phyloP scores from a whole-genome alignment of 176 grass and related monocot species.

The Luzula sylvatica region DNA sequence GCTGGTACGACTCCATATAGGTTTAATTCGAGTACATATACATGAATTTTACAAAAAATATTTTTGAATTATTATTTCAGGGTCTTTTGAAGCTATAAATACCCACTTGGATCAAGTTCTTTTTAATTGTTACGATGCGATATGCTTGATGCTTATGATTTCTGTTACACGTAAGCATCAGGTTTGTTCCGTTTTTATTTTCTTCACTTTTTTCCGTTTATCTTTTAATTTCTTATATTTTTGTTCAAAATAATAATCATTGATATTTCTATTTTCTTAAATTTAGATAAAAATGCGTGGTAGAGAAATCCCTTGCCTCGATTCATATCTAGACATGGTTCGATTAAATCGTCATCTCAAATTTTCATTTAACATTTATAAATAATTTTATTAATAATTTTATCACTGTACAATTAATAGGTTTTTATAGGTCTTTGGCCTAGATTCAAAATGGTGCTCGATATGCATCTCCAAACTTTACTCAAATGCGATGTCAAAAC shows the following conservation, averaged over 20 bases:
- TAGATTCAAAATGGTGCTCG: constrained; percentile 79
- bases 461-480: constrained; percentile 69
- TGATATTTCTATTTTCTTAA: constrained; percentile 19
- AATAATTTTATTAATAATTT: constrained; percentile 7
- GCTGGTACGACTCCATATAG: constrained; percentile 31
- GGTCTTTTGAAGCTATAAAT: constrained; percentile 69
- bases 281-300: constrained; percentile 76
- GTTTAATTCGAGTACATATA: constrained; percentile 8
- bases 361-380: not conserved
- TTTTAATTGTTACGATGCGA: constrained; percentile 56
- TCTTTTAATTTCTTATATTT: constrained; percentile 2
- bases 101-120: constrained; percentile 56
- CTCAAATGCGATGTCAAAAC: constrained; percentile 31
- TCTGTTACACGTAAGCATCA: constrained; percentile 75
- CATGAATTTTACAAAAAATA: not conserved
- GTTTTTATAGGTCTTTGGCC: constrained; percentile 67
- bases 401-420: constrained; percentile 21
- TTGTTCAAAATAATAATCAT: not conserved
- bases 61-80: constrained; percentile 33
- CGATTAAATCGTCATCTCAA: constrained; percentile 3
- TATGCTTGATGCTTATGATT: constrained; percentile 90
- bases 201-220: not conserved
- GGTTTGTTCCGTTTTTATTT: constrained; percentile 28
- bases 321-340: constrained; percentile 75
- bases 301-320: constrained; percentile 41